Base-by-base conservation (phyloP, 1,284 basidiomycete genomes). In the Lentinus polychrous region DNA sequence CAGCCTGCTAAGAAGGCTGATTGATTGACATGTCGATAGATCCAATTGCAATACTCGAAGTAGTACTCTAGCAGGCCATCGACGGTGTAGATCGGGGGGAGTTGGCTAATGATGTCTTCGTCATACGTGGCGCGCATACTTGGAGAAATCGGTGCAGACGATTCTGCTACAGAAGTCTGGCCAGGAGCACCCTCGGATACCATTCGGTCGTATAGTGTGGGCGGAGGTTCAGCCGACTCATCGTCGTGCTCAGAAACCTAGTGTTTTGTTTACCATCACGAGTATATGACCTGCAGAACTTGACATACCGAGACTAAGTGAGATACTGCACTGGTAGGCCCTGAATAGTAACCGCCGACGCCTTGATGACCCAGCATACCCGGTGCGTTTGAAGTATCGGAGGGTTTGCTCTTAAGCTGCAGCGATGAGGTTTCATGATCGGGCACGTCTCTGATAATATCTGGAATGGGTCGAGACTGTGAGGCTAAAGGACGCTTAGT, bases 31-130 rank as follows among this genome's bases (percentile, higher is more conserved):
- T 86, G 81, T 33, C 83, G 77, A 63, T 88, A 86, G 48, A 89
- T 79, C 87, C 86, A 90, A 63, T 85, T 88, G 72, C 86, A 88
- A 59, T 85, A 86, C 56, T 86, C 82, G 56, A 89, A 89, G 65
- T 90, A 90, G 64, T 81, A 84, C 45, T 67, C 66, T 58, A 90
- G 73, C 45, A 90, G 78, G 24, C 74, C 76, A 59, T 90, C 87
- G 56, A 87, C 81, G 45, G 79, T 68, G 42, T 81, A 74, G 45
- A 81, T 65, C 32, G 75, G 68, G 1, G 87, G 87, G 2, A 90
- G 74, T 51, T 75, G 65, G 2, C 70, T 67, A 52, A 86, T 72
- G n/a, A 90, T 72, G 62, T 89, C 86, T 43, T 81, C 79, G 54
- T 84, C 83, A 54, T 74, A 75, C 46, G 41, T 45, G 43, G 32